Evolutionary conservation across 2,329 filamentous ascomycete genomes (phyloP).

Genomic region (Alternaria viburni): DNA sequence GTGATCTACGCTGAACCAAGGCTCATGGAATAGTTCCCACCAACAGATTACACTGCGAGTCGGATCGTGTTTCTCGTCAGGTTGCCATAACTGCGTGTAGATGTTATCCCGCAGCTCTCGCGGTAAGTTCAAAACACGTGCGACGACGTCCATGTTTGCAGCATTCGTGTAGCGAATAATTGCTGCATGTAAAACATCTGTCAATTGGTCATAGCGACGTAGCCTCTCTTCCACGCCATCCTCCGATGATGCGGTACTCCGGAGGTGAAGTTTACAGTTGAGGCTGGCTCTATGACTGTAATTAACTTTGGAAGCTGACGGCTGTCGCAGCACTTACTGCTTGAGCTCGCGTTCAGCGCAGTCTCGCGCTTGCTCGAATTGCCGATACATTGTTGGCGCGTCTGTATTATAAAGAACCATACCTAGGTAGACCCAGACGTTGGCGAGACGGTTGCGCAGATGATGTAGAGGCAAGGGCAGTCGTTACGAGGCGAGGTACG

Average conservation of each 20-base stretch:
- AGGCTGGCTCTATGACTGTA: neutral
- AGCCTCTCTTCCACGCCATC: neutral
- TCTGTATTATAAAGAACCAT: neutral
- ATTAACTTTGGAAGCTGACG: neutral
- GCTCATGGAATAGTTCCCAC: conserved; percentile 8
- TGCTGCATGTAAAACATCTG: neutral
- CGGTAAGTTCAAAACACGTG: conserved; percentile 3
- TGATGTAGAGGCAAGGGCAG: neutral
- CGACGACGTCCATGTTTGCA: conserved; percentile 1
- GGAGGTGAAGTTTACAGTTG: neutral
- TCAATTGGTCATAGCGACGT: neutral
- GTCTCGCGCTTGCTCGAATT: neutral
- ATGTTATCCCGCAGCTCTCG: conserved; percentile 12
- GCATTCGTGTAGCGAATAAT: neutral
- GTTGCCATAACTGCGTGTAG: conserved; percentile 6
- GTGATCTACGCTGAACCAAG: conserved; percentile 1
- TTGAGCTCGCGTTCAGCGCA: neutral
- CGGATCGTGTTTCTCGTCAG: neutral
- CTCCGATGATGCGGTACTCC: neutral
- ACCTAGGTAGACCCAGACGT: neutral
- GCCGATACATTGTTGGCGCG: neutral
- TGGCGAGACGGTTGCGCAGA: neutral
- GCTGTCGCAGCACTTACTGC: neutral
- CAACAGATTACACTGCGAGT: conserved; percentile 6
- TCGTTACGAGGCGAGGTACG: neutral